These are phyloP conservation scores for Hortiboletus campestris DNA, from an alignment of 768 basidiomycete genomes.

Conservation along the genomic window DNA sequence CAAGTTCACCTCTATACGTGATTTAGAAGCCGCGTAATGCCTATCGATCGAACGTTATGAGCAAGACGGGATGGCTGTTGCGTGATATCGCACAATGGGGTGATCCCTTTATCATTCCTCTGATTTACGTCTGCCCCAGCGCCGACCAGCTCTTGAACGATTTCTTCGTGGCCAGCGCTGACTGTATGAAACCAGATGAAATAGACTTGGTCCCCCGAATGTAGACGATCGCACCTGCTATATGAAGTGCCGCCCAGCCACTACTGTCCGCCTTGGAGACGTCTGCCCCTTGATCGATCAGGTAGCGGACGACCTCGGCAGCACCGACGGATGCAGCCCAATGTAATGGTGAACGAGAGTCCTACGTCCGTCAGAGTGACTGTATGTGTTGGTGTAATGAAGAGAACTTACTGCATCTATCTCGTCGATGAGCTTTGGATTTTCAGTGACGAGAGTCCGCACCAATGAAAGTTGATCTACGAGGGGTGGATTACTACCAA, in stretches of 20 bases:
- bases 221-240: constrained; percentile 51
- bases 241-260: constrained; percentile 80
- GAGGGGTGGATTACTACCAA: neutral
- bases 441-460: constrained; percentile 59
- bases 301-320: constrained; percentile 60
- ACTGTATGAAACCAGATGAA: constrained; percentile 40
- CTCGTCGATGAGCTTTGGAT: constrained; percentile 59
- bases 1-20: constrained; percentile 68
- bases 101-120: constrained; percentile 79
- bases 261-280: constrained; percentile 60
- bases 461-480: constrained; percentile 72
- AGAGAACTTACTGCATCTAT: constrained; percentile 52
- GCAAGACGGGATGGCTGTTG: neutral
- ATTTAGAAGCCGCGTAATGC: constrained; percentile 92
- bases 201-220: neutral
- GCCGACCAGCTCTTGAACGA: constrained; percentile 74
- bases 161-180: constrained; percentile 75
- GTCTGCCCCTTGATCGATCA: constrained; percentile 70
- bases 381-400: fast-evolving
- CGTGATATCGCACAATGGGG: constrained; percentile 61
- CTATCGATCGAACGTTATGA: constrained; percentile 39
- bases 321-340: constrained; percentile 81
- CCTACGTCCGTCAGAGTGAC: constrained; percentile 39
- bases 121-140: constrained; percentile 82
- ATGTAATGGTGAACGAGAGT: constrained; percentile 79